Evolutionary conservation across 352 stramenopile genomes (phyloP), one percentile per base, ranked within the genome.

Genomic region (Phytophthora podocarpi): DNA sequence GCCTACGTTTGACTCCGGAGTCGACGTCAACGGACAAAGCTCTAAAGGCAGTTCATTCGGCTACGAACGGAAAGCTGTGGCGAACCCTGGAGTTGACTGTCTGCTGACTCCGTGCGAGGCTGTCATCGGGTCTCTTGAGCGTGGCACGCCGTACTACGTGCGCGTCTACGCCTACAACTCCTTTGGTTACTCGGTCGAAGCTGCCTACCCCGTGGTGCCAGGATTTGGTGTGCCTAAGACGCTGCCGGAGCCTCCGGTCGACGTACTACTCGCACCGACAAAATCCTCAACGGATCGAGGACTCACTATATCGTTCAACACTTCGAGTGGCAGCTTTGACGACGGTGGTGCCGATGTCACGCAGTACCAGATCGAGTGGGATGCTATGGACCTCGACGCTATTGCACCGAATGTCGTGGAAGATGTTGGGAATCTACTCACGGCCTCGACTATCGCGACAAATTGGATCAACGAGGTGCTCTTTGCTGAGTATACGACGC

Each of bases 311-410:
- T 66, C 57, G 3, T 98, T 98, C 53, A 85, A 90, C 27, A 77
- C 81, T 0, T 67, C 56, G 3, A 48, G n/a, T 6, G 42, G 47
- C 16, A 76, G 67, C 10, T 78, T 82, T 51, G 78, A 97, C 57
- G 80, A 95, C 40, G 93, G 93, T 5, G 93, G 93, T 7, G 78
- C 83, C 0, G 64, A 70, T 1, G 80, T 97, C n/a, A 95, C 70
- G 11, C 73, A 91, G 52, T 97, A 97, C 64, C 90, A 92, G 53
- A 85, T 99, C 45, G 90, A 98, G 41, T 99, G 92, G 93, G 95
- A 98, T 59, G 80, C 76, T 3, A 91, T 98, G 73, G 89, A 93
- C 39, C 51, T 95, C 7, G 76, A 88, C 11, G 78, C 82, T 6
- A 63, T 93, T 8, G 54, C 79, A 20, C 55, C 61, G 6, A 31